Base-by-base conservation (phyloP, 2,329 filamentous ascomycete species). In the Xylaria sp. region DNA sequence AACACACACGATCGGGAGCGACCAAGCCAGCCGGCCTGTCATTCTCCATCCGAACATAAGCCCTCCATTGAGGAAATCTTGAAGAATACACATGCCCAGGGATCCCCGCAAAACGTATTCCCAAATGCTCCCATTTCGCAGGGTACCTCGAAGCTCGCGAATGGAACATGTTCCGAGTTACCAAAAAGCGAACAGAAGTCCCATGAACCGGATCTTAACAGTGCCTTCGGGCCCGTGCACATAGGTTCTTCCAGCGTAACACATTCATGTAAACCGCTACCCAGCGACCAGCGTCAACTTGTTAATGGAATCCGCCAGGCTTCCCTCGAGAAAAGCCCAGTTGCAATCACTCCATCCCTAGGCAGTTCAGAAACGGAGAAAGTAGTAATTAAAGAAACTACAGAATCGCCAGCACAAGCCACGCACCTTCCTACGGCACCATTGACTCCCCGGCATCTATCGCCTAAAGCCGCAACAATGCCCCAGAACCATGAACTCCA, bases 121-220 rank as follows among this genome's bases (percentile, higher is more conserved):
- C 15, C 41, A 65, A 50, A 39, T 12, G 7, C 56, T 54, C 25
- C 63, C 41, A 52, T 37, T 50, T 32, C 51, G n/a, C 63, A 63
- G 8, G 20, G 44, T 54, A 23, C 41, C 25, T 34, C n/a, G 20
- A 69, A 34, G n/a, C 60, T 60, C 32, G 3, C 20, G 2, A 69
- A 71, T 7, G 57, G 20, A n/a, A 44, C 37, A 23, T 34, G 37
- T 46, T 37, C 44, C 39, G 44, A 62, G n/a, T 18, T 46, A 50
- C 46, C 54, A 46, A 48, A 18, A 2, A 55, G 25, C 52, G 65
- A 65, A 61, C 58, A 65, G 50, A 55, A 32, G 32, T 20, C 39
- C 54, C 44, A 62, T 44, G 51, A 18, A 39, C 25, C 59, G 15
- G 13, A 51, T 48, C 25, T 51, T 2, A 58, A 50, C 46, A 58